Conservation (phyloP, 2,329 filamentous ascomycete genomes). For the Diaporthe aspalathi region DNA sequence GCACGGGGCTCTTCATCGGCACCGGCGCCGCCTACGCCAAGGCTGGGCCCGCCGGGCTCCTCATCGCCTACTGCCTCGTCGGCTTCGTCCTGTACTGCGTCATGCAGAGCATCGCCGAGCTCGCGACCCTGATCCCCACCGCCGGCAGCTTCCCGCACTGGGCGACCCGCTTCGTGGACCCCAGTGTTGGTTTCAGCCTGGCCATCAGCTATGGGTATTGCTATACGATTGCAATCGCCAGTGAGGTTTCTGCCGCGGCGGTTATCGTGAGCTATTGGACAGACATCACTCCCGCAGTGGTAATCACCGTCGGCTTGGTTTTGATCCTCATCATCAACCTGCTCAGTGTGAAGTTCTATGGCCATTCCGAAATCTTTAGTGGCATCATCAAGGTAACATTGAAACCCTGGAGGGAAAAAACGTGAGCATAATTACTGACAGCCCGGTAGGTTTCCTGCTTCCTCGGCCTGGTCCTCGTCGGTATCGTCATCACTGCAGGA, state of each 20-base stretch:
- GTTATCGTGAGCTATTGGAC: constrained; percentile 41
- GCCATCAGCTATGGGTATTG: constrained; percentile 40
- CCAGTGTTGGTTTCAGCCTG: constrained; percentile 40
- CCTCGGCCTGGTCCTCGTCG: constrained; percentile 40
- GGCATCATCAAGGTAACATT: constrained; percentile 33
- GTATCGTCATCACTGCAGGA: constrained; percentile 41
- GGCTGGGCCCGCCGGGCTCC: constrained; percentile 40
- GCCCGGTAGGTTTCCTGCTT: constrained; percentile 37
- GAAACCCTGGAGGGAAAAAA: not conserved
- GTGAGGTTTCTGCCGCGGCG: constrained; percentile 40
- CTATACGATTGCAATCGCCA: constrained; percentile 40
- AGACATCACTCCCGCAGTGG: constrained; percentile 38
- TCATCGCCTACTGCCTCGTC: constrained; percentile 38
- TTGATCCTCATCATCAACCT: constrained; percentile 37
- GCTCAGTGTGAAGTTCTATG: constrained; percentile 39
- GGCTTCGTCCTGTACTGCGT: constrained; percentile 38
- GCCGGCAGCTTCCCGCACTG: constrained; percentile 41
- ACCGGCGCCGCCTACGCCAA: constrained; percentile 39
- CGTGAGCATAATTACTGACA: not conserved
- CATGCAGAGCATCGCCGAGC: constrained; percentile 41
- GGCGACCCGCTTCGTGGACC: constrained; percentile 40
- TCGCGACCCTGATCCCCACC: constrained; percentile 40
- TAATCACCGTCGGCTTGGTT: constrained; percentile 36
- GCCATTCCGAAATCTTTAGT: constrained; percentile 35
- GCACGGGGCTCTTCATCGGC: constrained; percentile 41